These are phyloP conservation scores for Colletotrichum destructivum DNA, from an alignment of 2,329 filamentous ascomycete genomes.

Conservation along the genomic window DNA sequence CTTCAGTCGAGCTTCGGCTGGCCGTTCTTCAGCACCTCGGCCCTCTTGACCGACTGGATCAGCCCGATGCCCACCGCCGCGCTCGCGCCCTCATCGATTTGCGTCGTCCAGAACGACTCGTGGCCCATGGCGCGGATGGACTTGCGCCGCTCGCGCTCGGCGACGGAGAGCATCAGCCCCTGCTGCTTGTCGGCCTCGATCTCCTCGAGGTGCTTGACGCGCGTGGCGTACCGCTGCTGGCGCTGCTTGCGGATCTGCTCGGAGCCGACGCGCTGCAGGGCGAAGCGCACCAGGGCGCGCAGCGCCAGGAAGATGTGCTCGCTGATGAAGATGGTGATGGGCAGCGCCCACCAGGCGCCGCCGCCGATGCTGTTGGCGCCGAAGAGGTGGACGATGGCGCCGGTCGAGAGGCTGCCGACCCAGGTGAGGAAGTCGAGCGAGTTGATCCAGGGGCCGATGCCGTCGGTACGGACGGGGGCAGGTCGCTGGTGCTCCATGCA, in stretches of 20 bases:
- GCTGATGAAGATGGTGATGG: conserved; percentile 80
- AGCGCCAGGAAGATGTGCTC: conserved; percentile 80
- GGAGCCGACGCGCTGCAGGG: conserved; percentile 57
- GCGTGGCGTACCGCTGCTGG: conserved; percentile 55
- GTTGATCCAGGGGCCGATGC: conserved; percentile 81
- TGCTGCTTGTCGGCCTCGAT: conserved; percentile 57
- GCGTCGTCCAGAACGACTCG: conserved; percentile 59
- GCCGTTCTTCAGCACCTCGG: conserved; percentile 28
- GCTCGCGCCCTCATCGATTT: conserved; percentile 57
- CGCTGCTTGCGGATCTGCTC: conserved; percentile 58
- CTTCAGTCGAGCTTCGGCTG: conserved; percentile 37
- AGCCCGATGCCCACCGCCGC: conserved; percentile 52
- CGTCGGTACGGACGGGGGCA: conserved; percentile 77
- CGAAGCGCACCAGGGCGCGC: conserved; percentile 58
- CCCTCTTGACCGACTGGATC: conserved; percentile 50
- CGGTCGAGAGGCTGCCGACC: conserved; percentile 80
- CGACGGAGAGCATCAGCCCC: conserved; percentile 51
- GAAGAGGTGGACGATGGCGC: conserved; percentile 83
- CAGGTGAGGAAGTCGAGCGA: conserved; percentile 79
- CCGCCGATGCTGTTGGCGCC: conserved; percentile 66
- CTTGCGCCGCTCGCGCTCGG: conserved; percentile 56
- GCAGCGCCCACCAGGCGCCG: conserved; percentile 75
- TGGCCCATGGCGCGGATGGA: conserved; percentile 52
- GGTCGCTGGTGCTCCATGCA: conserved; percentile 81
- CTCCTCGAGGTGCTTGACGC: conserved; percentile 56